These are phyloP conservation scores for Colletotrichum endophyticum DNA, from an alignment of 2,329 filamentous ascomycete genomes.

Conservation along the genomic window DNA sequence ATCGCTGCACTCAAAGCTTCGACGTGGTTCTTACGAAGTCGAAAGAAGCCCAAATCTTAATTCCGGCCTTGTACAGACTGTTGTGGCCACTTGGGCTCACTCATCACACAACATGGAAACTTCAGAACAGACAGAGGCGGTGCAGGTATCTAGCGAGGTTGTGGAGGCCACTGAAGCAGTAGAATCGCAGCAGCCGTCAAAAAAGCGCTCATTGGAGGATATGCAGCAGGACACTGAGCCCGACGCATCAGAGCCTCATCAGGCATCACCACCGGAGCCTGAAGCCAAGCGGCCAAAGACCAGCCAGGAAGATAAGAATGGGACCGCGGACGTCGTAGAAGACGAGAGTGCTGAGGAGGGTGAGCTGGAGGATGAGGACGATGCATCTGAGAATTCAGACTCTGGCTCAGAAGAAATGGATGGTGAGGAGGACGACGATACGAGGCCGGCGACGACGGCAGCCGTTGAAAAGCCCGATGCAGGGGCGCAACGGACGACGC, in stretches of 20 bases:
- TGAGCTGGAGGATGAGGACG: conserved; percentile 31
- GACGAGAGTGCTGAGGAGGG: conserved; percentile 33
- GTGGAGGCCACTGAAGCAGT: neutral
- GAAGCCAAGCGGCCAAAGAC: conserved; percentile 25
- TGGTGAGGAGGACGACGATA: neutral
- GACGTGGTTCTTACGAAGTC: neutral
- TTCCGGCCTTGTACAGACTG: neutral
- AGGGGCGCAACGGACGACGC: neutral
- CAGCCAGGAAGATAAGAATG: neutral
- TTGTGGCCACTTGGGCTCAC: neutral
- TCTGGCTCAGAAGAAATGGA: neutral
- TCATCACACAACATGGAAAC: conserved; percentile 4
- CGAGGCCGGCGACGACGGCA: neutral
- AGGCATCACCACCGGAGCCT: conserved; percentile 6
- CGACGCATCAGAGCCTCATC: neutral
- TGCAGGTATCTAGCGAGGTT: neutral
- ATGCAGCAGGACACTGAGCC: conserved; percentile 3
- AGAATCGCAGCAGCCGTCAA: conserved; percentile 10
- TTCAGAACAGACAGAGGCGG: neutral
- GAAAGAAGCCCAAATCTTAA: neutral
- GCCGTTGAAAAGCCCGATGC: neutral
- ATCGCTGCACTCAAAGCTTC: too few species aligned
- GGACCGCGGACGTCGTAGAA: neutral
- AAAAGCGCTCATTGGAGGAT: conserved; percentile 33
- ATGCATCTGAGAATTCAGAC: neutral